Percentiles rank a stretch among this genome's conserved stretches.
These are phyloP conservation scores for Rhodotorula graminis DNA, from an alignment of 768 basidiomycete species.

Conservation along the genomic window DNA sequence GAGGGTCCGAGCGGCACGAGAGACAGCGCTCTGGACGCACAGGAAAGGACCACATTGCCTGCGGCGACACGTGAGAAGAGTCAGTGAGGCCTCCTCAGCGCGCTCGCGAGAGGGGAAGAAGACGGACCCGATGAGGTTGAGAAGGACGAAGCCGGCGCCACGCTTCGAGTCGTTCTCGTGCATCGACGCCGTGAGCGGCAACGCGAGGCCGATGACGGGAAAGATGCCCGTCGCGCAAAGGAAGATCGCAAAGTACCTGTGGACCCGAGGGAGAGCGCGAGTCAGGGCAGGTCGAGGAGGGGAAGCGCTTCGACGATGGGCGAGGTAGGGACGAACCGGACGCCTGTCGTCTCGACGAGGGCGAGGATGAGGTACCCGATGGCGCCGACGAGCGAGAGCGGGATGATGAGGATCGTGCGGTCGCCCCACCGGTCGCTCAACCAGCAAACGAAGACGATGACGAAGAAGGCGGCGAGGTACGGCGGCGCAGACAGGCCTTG, in stretches of 20 bases:
- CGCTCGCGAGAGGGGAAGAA: neutral
- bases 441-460: conserved; percentile 1
- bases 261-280: neutral
- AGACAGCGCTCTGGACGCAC: neutral
- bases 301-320: too few species aligned
- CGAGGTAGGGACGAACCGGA: conserved; percentile 13
- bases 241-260: conserved; percentile 1
- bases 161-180: conserved; percentile 19
- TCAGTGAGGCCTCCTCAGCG: too few species aligned
- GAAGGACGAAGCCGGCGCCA: conserved; percentile 13
- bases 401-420: conserved; percentile 25
- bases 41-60: neutral
- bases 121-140: conserved; percentile 16
- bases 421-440: conserved; percentile 3
- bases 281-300: neutral
- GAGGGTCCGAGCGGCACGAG: neutral
- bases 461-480: conserved; percentile 19
- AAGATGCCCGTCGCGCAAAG: conserved; percentile 4
- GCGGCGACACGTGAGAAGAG: too few species aligned
- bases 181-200: conserved; percentile 5
- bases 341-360: neutral
- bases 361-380: conserved; percentile 22
- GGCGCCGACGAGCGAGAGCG: conserved; percentile 1
- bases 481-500: conserved; percentile 27
- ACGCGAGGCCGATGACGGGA: conserved; percentile 15